Evolutionary conservation across 805 yeast genomes (phyloP).

Genomic region (Barnettozyma botsteinii): DNA sequence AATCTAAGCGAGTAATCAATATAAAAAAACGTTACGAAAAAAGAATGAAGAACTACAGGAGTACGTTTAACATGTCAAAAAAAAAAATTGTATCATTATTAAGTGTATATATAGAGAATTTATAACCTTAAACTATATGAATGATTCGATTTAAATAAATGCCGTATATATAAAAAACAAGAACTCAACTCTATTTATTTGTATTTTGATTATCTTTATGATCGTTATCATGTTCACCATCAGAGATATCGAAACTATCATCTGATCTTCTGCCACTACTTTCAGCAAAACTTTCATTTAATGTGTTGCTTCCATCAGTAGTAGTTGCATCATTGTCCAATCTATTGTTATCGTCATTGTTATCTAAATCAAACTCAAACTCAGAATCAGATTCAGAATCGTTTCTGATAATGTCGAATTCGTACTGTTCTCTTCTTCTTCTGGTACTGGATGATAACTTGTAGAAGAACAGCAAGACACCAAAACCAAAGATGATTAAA

Average conservation of each 20-base stretch:
- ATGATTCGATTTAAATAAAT: not conserved
- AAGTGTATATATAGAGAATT: no score
- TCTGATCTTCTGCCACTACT: constrained; percentile 5
- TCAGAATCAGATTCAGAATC: constrained; percentile 71
- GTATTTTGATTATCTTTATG: not conserved
- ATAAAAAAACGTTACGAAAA: no score
- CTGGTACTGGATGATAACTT: constrained; percentile 37
- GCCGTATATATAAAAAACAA: not conserved
- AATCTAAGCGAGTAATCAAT: constrained; percentile 13
- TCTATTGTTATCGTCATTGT: constrained; percentile 44
- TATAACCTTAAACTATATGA: no score
- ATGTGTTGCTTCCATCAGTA: not conserved
- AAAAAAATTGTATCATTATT: not conserved
- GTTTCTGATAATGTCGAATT: constrained; percentile 33
- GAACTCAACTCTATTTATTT: not conserved
- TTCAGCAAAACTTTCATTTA: constrained; percentile 12
- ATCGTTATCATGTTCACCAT: constrained; percentile 14
- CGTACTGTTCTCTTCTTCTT: constrained; percentile 34
- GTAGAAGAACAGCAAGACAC: constrained; percentile 37
- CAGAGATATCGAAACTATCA: constrained; percentile 22
- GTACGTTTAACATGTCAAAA: not conserved
- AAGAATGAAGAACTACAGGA: not conserved
- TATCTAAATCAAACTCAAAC: constrained; percentile 36
- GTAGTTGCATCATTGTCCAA: constrained; percentile 32
- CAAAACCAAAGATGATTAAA: constrained; percentile 54